Conservation (phyloP, 179 eudicot species). For the Patellifolia procumbens region DNA sequence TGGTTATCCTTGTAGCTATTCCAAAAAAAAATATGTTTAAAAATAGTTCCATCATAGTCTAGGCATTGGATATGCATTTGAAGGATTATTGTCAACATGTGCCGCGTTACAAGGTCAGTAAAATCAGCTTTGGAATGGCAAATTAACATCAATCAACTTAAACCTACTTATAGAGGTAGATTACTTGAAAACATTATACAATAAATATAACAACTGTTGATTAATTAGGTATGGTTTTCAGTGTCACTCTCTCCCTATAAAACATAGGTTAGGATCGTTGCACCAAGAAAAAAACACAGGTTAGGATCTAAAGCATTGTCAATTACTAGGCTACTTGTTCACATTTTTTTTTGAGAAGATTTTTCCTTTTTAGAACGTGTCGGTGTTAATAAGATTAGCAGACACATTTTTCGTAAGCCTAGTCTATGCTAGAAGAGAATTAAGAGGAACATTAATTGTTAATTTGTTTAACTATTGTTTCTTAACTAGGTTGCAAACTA, state of each 20-base stretch:
- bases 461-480: background rate
- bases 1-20: too few relatives aligned
- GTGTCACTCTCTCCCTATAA: background rate
- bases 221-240: background rate
- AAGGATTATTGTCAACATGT: background rate
- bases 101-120: background rate
- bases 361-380: too few relatives aligned
- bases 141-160: background rate
- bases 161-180: background rate
- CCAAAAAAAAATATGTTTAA: too few relatives aligned
- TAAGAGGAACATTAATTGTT: background rate
- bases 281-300: background rate
- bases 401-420: background rate
- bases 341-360: too few relatives aligned
- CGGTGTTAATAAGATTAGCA: background rate
- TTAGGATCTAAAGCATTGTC: background rate
- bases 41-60: too few relatives aligned
- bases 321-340: background rate
- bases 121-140: background rate
- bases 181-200: background rate
- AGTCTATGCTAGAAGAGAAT: background rate
- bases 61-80: background rate
- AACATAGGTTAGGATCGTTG: too few relatives aligned
- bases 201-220: background rate
- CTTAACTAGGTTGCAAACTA: constrained; percentile 3